Evolutionary conservation across 352 stramenopile species (phyloP), one percentile per base, ranked within the genome.

Genomic region (Pythium aristosporum): DNA sequence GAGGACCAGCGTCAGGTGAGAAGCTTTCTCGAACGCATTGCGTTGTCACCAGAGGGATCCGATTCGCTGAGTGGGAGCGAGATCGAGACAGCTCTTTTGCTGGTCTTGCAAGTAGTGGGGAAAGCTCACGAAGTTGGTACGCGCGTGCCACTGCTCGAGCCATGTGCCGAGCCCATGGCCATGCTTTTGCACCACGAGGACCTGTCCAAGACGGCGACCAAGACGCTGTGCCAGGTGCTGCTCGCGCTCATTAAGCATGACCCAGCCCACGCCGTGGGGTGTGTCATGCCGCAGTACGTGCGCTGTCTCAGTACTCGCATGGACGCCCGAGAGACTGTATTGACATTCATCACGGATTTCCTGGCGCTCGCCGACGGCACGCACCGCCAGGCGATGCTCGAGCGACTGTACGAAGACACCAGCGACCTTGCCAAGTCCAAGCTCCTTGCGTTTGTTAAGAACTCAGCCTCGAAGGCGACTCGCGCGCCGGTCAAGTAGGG

Each of bases 341-440:
- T 90, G 23, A 74, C 77, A 13, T 79, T 72, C 32, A 74, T 89
- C 36, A 56, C 81, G n/a, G 83, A 94, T 6, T 92, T 87, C 39
- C 68, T 94, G 21, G 67, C 70, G 13, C 85, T 92, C 36, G 81
- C 82, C 1, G 72, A 83, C 36, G 49, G 61, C 1, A 30, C 32
- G 1, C 78, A 89, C 49, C 72, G 76, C 10, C 74, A 76, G n/a
- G 63, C 75, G 37, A 82, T 94, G 20, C 55, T 94, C 50, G 73
- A 84, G 48, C 68, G 78, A 37, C 67, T 94, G 25, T 92, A 92
- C 42, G 72, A 91, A 49, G 83, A 94, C 47, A 53, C 79, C 16
- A 91, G 85, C 49, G 83, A 92, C 48, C 74, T 89, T 16, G 81
- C 82, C n/a, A 91, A 89, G 65, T 80, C 68, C 43, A 94, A 92